Percentiles rank a stretch among this genome's conserved stretches.
Conservation (phyloP, 2,329 filamentous ascomycete species). For the Alternaria angustiovoidea region DNA sequence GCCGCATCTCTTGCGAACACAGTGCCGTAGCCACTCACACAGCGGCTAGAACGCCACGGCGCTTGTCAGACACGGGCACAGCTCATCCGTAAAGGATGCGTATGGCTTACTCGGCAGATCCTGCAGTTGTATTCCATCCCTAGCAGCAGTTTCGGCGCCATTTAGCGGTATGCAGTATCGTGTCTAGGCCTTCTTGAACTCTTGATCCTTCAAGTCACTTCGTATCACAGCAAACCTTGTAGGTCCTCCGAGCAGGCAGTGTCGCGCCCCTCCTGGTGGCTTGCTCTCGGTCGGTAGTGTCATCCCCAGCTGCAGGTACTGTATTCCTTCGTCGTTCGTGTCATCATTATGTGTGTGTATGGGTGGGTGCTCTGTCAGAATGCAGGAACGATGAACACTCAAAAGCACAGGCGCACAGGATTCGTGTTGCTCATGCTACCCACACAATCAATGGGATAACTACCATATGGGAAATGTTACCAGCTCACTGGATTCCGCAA, state of each 20-base stretch:
- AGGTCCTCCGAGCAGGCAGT: neutral
- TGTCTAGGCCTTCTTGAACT: neutral
- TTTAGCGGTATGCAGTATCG: conserved; percentile 12
- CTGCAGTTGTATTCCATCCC: conserved; percentile 10
- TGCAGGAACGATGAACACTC: conserved; percentile 11
- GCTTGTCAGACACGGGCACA: conserved; percentile 17
- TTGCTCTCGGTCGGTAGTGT: conserved; percentile 6
- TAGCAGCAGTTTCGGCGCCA: conserved; percentile 3
- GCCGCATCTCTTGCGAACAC: neutral
- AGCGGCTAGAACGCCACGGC: conserved; percentile 15
- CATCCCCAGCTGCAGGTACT: conserved; percentile 3
- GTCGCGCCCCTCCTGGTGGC: conserved; percentile 2
- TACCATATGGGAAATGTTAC: neutral
- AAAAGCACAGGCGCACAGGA: neutral
- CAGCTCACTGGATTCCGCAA: conserved; percentile 7
- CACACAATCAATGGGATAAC: neutral
- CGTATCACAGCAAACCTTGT: neutral
- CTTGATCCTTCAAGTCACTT: neutral
- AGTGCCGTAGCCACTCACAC: neutral
- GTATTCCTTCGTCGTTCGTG: conserved; percentile 2
- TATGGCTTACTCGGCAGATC: conserved; percentile 10
- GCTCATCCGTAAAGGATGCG: conserved; percentile 12
- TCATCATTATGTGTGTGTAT: neutral
- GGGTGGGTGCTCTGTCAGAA: conserved; percentile 1
- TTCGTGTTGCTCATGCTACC: neutral